A percentile compares a stretch with the other conserved stretches of the same genome.
phyloP scores from a whole-genome alignment of 345 rosid species.

The Jatropha curcas region DNA sequence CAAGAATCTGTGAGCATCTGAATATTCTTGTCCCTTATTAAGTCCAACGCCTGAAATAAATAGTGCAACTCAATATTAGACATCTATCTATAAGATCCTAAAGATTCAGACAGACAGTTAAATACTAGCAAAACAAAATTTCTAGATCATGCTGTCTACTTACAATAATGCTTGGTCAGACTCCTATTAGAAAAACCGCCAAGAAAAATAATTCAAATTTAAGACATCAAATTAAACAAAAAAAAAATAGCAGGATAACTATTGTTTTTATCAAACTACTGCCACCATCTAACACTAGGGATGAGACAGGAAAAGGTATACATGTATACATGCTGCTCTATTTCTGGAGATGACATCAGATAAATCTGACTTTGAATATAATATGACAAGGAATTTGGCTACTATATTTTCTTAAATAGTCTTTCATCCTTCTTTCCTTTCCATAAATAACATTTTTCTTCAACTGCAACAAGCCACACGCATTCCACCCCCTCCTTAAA shows the following conservation, averaged over 20 bases:
- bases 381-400: neutral
- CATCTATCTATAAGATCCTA: neutral
- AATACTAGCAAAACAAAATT: neutral
- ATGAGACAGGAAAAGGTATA: neutral
- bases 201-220: neutral
- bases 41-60: slow-evolving; percentile 75
- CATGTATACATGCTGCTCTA: neutral
- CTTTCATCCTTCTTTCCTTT: neutral
- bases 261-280: neutral
- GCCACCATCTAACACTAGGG: neutral
- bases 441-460: neutral
- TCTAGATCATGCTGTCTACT: neutral
- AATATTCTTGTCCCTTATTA: slow-evolving; percentile 80
- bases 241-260: neutral
- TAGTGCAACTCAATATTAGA: slow-evolving; percentile 6
- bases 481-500: neutral
- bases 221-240: neutral
- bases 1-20: slow-evolving; percentile 85
- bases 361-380: neutral
- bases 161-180: neutral
- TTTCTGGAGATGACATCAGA: neutral
- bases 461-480: neutral
- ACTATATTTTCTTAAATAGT: neutral
- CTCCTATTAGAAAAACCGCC: neutral
- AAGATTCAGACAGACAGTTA: neutral